Evolutionary conservation across 225 moss, liverwort and hornwort genomes (phyloP).

Genomic region (Straminergon stramineum): DNA sequence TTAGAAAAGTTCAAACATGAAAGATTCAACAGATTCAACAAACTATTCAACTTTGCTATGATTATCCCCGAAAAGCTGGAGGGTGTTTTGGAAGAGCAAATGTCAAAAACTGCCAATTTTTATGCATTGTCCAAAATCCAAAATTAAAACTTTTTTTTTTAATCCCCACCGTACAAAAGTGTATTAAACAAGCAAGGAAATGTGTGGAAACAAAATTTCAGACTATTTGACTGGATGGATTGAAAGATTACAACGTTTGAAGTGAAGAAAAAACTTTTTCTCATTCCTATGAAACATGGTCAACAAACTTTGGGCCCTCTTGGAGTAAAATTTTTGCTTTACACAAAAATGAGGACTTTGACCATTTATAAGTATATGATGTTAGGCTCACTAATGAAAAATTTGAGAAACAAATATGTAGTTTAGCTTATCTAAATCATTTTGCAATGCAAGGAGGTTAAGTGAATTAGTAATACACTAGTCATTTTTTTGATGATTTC

Average conservation of each 20-base stretch:
- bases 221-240: background rate
- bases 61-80: background rate
- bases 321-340: background rate
- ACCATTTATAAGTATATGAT: too few species aligned
- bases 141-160: background rate
- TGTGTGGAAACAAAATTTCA: background rate
- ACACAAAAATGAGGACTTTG: too few species aligned
- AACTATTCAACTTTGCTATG: background rate
- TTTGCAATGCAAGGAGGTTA: background rate
- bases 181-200: background rate
- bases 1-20: background rate
- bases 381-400: background rate
- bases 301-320: background rate
- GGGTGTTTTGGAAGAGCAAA: background rate
- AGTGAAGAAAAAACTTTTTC: background rate
- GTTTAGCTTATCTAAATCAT: background rate
- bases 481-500: background rate
- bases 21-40: background rate
- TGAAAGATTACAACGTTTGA: background rate
- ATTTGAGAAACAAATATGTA: background rate
- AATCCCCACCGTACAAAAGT: background rate
- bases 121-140: background rate
- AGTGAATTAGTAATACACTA: background rate
- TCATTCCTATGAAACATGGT: accelerated
- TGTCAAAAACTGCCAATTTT: background rate